Base-by-base conservation (phyloP, 2,329 filamentous ascomycete genomes). In the Tolypocladium tropicale region DNA sequence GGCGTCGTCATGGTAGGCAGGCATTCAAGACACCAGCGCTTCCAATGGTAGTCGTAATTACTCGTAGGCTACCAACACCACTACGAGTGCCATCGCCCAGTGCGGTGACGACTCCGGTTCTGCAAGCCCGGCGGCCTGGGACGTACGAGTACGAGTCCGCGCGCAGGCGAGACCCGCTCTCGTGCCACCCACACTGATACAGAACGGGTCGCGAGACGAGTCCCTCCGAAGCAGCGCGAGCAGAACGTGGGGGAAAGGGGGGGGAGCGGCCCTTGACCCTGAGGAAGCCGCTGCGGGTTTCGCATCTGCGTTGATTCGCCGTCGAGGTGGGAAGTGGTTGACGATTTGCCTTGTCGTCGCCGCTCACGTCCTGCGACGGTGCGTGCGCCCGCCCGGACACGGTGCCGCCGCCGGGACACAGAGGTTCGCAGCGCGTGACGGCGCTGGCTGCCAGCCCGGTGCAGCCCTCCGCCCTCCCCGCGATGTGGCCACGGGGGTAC, bases 171-270 rank as follows among this genome's bases (percentile, higher is more conserved):
- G 46, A 49, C 46, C 46, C 46, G 46, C 46, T 11, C 28, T 49
- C 46, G 46, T 49, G 46, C 46, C 46, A 49, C 46, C 46, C 46
- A 49, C 46, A 30, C 46, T 49, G 46, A 30, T 49, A 49, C 46
- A 32, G 46, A 30, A 23, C 23, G 21, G 41, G 41, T 28, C 23
- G 41, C 41, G 41, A 23, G 43, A 11, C 43, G 46, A 36, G 32
- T 9, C 32, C 32, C 16, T 32, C 32, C 50, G 50, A 36, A 25
- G 32, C n/a, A 52, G 49, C 34, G 4, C n/a, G 1, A 30, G 51
- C 53, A 53, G 54, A 53, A 49, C 32, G 53, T 18, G 51, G 39
- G 58, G 53, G 57, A 18, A 41, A 3, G 49, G n/a, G n/a, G n/a
- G n/a, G n/a, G n/a, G n/a, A n/a, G n/a, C n/a, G n/a, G n/a, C n/a